A percentile compares a stretch with the other conserved stretches of the same genome.
Conservation (phyloP, 257 asterid genomes). For the Fraxinus cuspidata region DNA sequence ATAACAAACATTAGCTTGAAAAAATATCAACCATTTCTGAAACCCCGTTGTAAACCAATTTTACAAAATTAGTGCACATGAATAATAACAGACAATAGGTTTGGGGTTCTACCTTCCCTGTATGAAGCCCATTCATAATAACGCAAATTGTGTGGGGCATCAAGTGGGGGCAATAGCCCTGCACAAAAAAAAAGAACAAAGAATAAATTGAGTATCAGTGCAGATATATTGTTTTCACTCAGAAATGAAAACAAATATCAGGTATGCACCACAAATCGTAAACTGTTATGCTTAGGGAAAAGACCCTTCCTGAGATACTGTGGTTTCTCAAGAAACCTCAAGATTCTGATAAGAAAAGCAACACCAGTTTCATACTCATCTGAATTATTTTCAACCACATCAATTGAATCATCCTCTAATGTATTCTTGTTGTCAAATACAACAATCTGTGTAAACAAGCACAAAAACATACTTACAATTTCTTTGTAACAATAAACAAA, state of each 20-base stretch:
- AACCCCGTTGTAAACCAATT: background rate
- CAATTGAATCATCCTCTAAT: conserved; percentile 44
- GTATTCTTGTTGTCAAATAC: conserved; percentile 66
- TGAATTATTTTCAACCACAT: conserved; percentile 39
- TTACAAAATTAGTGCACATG: background rate
- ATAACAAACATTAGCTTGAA: no score
- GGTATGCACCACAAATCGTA: conserved; percentile 81
- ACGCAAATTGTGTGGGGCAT: conserved; percentile 94
- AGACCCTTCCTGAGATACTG: conserved; percentile 93
- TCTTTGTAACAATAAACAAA: background rate
- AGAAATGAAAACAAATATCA: background rate
- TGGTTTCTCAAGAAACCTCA: conserved; percentile 93
- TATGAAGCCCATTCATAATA: conserved; percentile 93
- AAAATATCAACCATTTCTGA: background rate
- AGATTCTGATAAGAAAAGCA: conserved; percentile 74
- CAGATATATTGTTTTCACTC: conserved; percentile 5
- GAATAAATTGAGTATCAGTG: conserved; percentile 2
- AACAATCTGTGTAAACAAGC: conserved; percentile 54
- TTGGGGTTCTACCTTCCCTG: conserved; percentile 72
- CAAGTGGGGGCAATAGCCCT: conserved; percentile 93
- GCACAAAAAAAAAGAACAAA: conserved; percentile 23
- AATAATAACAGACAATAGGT: conserved; percentile 1
- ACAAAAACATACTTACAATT: conserved; percentile 1
- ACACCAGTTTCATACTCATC: conserved; percentile 74
- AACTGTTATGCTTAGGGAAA: conserved; percentile 76